phyloP scores from a whole-genome alignment of 352 stramenopile genomes.

The Phytophthora colocasiae region DNA sequence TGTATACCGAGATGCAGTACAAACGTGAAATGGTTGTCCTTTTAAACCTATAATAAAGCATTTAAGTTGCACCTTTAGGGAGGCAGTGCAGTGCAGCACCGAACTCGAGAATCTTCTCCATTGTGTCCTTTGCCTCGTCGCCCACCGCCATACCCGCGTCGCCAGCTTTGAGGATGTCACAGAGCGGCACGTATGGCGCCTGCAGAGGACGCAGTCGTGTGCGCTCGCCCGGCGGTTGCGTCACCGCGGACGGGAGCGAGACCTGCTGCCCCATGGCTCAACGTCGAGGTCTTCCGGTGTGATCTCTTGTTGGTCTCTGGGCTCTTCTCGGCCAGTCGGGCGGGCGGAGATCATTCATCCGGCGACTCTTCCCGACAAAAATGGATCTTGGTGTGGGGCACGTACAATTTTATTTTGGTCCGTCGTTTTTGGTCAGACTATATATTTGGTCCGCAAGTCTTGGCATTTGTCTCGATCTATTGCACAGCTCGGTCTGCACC shows the following conservation, averaged over 20 bases:
- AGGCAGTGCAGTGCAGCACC: slow-evolving; percentile 50
- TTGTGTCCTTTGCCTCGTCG: slow-evolving; percentile 70
- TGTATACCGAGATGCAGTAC: slow-evolving; percentile 10
- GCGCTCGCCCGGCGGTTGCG: slow-evolving; percentile 24
- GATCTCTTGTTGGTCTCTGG: slow-evolving; percentile 11
- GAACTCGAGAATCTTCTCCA: slow-evolving; percentile 83
- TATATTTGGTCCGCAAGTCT: too few species aligned
- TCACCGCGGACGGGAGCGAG: slow-evolving; percentile 37
- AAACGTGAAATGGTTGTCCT: background rate
- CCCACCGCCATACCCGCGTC: slow-evolving; percentile 41
- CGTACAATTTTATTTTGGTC: slow-evolving; percentile 1
- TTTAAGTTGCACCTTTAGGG: slow-evolving; percentile 54
- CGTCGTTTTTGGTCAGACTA: too few species aligned
- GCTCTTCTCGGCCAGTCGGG: slow-evolving; percentile 25
- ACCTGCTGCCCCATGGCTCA: slow-evolving; percentile 66
- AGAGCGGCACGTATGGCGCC: slow-evolving; percentile 63
- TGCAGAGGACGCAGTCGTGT: slow-evolving; percentile 37
- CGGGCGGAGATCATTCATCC: slow-evolving; percentile 5
- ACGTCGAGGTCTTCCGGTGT: background rate
- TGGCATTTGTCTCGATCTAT: too few species aligned
- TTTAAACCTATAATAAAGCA: too few species aligned
- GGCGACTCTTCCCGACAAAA: slow-evolving; percentile 31
- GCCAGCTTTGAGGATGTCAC: slow-evolving; percentile 60
- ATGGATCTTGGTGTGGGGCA: slow-evolving; percentile 26
- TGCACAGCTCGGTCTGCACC: too few species aligned